Evolutionary conservation across 73 alveolate genomes (phyloP).

Genomic region (Paramecium bursaria): DNA sequence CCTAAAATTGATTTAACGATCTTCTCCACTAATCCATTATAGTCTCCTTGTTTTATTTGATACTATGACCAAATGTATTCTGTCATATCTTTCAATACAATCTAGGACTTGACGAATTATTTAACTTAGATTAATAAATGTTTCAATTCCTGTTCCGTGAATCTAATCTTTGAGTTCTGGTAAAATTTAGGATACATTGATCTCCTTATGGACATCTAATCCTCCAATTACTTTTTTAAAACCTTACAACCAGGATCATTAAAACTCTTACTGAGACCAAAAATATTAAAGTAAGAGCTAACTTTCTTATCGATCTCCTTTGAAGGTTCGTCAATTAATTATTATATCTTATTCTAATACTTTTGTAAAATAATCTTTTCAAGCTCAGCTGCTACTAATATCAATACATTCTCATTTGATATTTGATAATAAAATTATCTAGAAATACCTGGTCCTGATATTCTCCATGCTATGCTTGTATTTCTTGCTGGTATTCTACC

Average conservation of each 20-base stretch:
- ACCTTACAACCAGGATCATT: background rate
- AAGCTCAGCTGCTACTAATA: conserved; percentile 69
- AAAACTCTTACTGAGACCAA: background rate
- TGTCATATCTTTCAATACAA: conserved; percentile 14
- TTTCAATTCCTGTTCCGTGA: background rate
- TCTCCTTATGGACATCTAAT: background rate
- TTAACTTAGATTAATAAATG: background rate
- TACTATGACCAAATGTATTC: conserved; percentile 20
- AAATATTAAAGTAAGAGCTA: conserved; percentile 1
- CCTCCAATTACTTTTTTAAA: background rate
- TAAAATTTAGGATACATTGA: background rate
- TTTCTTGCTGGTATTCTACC: conserved; percentile 74
- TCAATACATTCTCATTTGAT: conserved; percentile 66
- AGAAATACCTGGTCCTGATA: conserved; percentile 70
- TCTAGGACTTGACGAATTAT: background rate
- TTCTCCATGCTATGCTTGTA: conserved; percentile 75
- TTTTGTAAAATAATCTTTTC: conserved; percentile 70
- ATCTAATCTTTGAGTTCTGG: background rate
- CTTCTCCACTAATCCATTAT: conserved; percentile 1
- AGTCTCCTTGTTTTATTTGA: conserved; percentile 3
- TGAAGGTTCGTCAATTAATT: conserved; percentile 55
- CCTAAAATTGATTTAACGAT: conserved; percentile 8
- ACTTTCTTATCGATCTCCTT: background rate
- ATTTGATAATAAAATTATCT: conserved; percentile 71
- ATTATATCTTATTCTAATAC: conserved; percentile 23